Evolutionary conservation across 1,284 basidiomycete species (phyloP), one percentile per base, ranked within the genome.

Genomic region (Wallemia mellicola): DNA sequence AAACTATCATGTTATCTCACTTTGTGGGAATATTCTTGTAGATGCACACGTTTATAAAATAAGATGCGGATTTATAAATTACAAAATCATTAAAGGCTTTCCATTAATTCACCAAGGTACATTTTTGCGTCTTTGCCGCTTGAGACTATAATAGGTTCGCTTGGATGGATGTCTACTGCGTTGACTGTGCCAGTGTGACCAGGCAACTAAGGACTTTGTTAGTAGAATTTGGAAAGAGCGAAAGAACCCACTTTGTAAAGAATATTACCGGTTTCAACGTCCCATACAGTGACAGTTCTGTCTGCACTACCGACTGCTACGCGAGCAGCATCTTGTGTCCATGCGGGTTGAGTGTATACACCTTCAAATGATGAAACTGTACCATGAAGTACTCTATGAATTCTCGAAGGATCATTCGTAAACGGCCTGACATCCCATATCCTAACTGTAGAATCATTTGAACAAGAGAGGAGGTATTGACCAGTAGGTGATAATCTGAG

Each of bases 101-200:
- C 63, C 62, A 89, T 85, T 54, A 92, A 77, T 71, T 92, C 88
- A 24, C 88, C 88, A 60, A 92, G 70, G 48, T 91, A 74, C 80
- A 92, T 82, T 24, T 83, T 88, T 24, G 77, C 11, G 24, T 57
- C 55, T 26, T 57, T 57, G 2, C 55, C 27, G 24, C 25, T n/a
- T 19, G 55, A 57, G 24, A 57, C 55, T 9, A 57, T 79, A 69
- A 94, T 89, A 19, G 88, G 89, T 67, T 94, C 89, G 68, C 81
- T 85, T 19, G 85, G 83, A 67, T 89, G 86, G 73, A 88, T 88
- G 67, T 88, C 87, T 0, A 87, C 86, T 17, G 81, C 74, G 0
- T 84, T 87, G 7, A 92, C 87, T 0, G 87, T 89, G 15, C 88
- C 88, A 70, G 86, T 91, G 70, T 94, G 88, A 15, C 88, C 88